Percentiles rank a stretch among this genome's conserved stretches.
These are phyloP conservation scores for Rostrohypoxylon terebratum DNA, from an alignment of 495 filamentous ascomycete genomes.

Conservation along the genomic window DNA sequence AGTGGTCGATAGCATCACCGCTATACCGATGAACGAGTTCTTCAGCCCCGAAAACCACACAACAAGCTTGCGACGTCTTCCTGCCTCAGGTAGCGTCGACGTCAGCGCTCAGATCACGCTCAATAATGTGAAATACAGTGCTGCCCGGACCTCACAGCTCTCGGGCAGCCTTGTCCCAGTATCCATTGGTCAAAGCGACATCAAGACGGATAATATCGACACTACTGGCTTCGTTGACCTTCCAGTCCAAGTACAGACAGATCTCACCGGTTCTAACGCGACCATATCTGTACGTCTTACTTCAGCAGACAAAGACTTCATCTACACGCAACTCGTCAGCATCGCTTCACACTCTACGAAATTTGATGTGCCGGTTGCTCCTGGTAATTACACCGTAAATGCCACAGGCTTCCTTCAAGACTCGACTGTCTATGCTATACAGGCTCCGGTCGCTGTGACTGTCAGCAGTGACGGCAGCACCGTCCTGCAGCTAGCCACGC, in stretches of 20 bases:
- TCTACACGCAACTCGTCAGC: not conserved
- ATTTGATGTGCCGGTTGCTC: not conserved
- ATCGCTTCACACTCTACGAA: not conserved
- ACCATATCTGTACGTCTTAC: not conserved
- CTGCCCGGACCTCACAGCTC: not conserved
- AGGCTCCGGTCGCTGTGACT: not conserved
- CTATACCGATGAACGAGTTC: not conserved
- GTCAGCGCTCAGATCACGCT: slow-evolving; percentile 4
- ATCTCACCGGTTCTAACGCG: not conserved
- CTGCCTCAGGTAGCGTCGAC: not conserved
- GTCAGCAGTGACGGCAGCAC: not conserved
- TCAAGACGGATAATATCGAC: slow-evolving; percentile 11
- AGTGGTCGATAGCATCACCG: not conserved
- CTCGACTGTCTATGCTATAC: not conserved
- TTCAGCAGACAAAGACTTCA: not conserved
- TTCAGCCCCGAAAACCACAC: not conserved
- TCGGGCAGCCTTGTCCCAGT: not conserved
- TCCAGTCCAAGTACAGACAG: not conserved
- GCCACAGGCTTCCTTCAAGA: slow-evolving; percentile 2
- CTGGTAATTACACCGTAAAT: not conserved
- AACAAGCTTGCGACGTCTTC: slow-evolving; percentile 1
- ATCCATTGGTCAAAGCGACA: not conserved
- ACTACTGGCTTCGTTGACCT: slow-evolving; percentile 11
- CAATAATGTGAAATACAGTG: slow-evolving; percentile 6
- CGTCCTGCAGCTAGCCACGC: not conserved